These are phyloP conservation scores for Neostapfia colusana DNA, from an alignment of 176 grass and related monocot species.

Conservation along the genomic window DNA sequence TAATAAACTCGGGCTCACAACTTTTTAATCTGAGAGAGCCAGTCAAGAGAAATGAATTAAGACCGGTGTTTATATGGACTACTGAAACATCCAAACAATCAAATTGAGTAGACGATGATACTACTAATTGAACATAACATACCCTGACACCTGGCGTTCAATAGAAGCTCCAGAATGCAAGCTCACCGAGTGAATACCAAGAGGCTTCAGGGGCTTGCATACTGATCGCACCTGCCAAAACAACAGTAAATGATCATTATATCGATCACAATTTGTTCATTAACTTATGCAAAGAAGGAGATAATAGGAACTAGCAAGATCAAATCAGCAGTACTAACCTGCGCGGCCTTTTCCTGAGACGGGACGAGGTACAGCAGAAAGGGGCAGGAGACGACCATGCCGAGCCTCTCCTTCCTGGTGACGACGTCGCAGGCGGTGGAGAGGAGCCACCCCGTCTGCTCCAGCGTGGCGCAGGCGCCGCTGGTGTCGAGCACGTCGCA, in stretches of 20 bases:
- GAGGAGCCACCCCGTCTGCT: constrained; percentile 77
- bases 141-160: constrained; percentile 76
- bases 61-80: not conserved
- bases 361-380: constrained; percentile 79
- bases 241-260: not conserved
- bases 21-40: constrained; percentile 58
- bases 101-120: not conserved
- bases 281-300: not conserved
- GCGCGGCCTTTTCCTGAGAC: constrained; percentile 62
- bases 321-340: too few species aligned
- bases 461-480: constrained; percentile 44
- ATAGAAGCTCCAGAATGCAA: constrained; percentile 66
- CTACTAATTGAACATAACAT: not conserved
- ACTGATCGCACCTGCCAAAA: constrained; percentile 58
- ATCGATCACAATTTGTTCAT: not conserved
- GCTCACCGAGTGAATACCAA: constrained; percentile 88
- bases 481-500: constrained; percentile 62
- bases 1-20: constrained; percentile 88
- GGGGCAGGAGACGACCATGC: constrained; percentile 58
- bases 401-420: constrained; percentile 80
- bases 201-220: constrained; percentile 68
- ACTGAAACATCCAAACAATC: not conserved
- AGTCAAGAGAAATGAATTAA: constrained; percentile 34
- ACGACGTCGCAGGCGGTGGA: constrained; percentile 75
- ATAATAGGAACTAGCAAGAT: too few species aligned